Conservation (phyloP, 305 asterid species). For the Fraxinus velutina region DNA sequence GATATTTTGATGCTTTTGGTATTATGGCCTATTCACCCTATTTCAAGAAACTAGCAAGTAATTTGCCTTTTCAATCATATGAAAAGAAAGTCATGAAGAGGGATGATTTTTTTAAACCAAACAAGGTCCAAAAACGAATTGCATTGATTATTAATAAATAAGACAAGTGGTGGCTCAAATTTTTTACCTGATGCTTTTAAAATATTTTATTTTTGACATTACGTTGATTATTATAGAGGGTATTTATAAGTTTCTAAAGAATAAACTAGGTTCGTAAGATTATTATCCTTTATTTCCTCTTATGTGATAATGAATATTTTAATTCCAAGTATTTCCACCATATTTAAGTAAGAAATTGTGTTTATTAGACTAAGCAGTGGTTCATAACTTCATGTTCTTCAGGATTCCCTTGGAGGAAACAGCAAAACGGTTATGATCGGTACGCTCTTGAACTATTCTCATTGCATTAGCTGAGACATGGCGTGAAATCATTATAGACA, state of each 20-base stretch:
- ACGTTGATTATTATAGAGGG: neutral
- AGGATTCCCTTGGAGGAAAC: slow-evolving; percentile 99
- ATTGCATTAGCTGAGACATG: neutral
- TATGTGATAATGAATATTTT: neutral
- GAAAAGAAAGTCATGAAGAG: neutral
- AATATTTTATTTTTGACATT: neutral
- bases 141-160: neutral
- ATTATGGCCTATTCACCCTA: neutral
- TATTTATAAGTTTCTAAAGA: neutral
- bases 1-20: neutral
- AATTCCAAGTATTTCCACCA: neutral
- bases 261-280: neutral
- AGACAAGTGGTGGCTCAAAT: neutral
- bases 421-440: slow-evolving; percentile 97
- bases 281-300: neutral
- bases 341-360: neutral
- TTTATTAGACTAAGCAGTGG: slow-evolving; percentile 19
- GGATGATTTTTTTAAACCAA: neutral
- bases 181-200: neutral
- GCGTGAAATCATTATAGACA: neutral
- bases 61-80: neutral
- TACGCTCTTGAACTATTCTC: slow-evolving; percentile 30
- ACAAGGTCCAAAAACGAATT: neutral
- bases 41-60: neutral
- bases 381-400: slow-evolving; percentile 26